Percentiles rank a stretch among this genome's conserved stretches.
These are phyloP conservation scores for Fusarium circinatum DNA, from an alignment of 2,329 filamentous ascomycete species.

Conservation along the genomic window DNA sequence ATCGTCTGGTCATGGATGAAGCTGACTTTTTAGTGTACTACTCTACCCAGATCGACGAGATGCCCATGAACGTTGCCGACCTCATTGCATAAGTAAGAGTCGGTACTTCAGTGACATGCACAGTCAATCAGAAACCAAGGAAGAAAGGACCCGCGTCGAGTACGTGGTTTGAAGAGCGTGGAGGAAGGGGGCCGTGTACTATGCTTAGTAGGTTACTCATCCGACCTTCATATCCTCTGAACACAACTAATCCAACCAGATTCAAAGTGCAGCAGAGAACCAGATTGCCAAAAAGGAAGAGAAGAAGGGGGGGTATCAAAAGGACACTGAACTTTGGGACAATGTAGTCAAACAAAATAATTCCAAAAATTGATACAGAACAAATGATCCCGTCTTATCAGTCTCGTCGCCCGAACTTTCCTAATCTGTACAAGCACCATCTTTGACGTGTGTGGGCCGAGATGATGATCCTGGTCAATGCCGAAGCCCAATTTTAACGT, in stretches of 20 bases:
- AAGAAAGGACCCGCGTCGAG: constrained; percentile 23
- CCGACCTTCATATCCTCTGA: not conserved
- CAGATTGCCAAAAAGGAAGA: constrained; percentile 18
- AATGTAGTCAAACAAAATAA: not conserved
- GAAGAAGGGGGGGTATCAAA: not conserved
- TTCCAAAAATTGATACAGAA: constrained; percentile 6
- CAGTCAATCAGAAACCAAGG: not conserved
- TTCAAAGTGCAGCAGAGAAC: not conserved
- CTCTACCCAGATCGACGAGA: constrained; percentile 96
- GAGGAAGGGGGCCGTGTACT: constrained; percentile 46
- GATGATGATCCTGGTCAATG: not conserved
- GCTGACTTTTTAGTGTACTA: constrained; percentile 78
- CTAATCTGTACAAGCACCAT: constrained; percentile 19
- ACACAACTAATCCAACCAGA: constrained; percentile 3
- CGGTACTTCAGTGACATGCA: not conserved
- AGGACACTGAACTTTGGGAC: not conserved
- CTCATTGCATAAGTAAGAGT: constrained; percentile 58
- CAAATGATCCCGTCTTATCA: constrained; percentile 1
- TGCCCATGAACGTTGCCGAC: constrained; percentile 93
- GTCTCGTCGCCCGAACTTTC: constrained; percentile 23
- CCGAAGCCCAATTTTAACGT: constrained; percentile 17
- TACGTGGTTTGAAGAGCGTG: constrained; percentile 33
- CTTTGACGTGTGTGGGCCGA: not conserved
- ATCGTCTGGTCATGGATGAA: not conserved
- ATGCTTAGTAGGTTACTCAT: constrained; percentile 34